Evolutionary conservation across 2,329 filamentous ascomycete species (phyloP), one percentile per base, ranked within the genome.

Genomic region (Calonectria montana): DNA sequence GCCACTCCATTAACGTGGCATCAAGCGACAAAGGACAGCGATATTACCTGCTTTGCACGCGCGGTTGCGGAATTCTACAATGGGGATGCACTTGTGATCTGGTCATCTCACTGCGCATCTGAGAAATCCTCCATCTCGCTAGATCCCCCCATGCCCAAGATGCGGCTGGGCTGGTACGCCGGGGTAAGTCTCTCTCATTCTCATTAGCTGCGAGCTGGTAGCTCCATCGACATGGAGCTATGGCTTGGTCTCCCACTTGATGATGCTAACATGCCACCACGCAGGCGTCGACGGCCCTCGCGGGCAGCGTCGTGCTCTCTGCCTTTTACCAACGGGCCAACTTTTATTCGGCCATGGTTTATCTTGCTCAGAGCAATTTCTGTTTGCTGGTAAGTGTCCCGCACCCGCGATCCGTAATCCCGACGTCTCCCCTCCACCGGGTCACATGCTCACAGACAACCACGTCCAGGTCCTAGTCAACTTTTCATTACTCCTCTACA

Each of bases 261-360:
- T 47, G 66, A 43, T 73, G 73, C 76, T 79, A 66, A 79, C 74
- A 12, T 53, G 37, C 39, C 21, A n/a, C 41, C 39, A 29, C 69
- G 35, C 77, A 95, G 94, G 89, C 91, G 84, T 98, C 96, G 67
- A 92, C 94, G 83, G 92, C 92, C 84, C 92, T 97, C 82, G 96
- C 96, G 79, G 93, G 91, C 76, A 91, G 92, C 79, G 95, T 98
- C 71, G 89, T 98, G 72, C 85, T 97, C 70, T 97, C 96, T 81
- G 96, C 97, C 73, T 96, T 98, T 84, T 94, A 97, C 81, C 94
- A 98, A 86, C 92, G 97, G 75, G 93, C 97, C 75, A 99, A 99
- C 85, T 99, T 98, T 88, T 99, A 99, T 86, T 97, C 96, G 67
- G 96, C 97, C 76, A 97, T 95, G 86, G 97, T 99, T 61, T 98